These are phyloP conservation scores for Zopfia rhizophila DNA, from an alignment of 2,329 filamentous ascomycete genomes.

Conservation along the genomic window DNA sequence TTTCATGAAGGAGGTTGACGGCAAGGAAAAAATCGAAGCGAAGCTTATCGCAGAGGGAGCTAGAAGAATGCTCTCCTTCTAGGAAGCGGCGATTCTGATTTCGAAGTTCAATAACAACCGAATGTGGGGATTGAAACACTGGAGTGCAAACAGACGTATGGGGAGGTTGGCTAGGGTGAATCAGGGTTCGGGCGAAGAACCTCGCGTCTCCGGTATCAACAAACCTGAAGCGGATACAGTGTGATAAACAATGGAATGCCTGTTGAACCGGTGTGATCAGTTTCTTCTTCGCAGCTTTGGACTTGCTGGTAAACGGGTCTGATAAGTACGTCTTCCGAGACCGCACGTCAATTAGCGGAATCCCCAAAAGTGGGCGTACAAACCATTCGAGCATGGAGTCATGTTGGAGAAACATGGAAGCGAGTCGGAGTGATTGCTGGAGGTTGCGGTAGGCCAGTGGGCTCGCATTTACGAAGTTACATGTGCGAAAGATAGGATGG, in stretches of 20 bases:
- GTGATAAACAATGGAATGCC: constrained; percentile 39
- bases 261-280: constrained; percentile 31
- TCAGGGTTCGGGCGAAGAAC: constrained; percentile 36
- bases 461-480: constrained; percentile 22
- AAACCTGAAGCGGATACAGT: constrained; percentile 35
- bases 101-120: constrained; percentile 36
- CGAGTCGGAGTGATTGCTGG: constrained; percentile 39
- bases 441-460: constrained; percentile 18
- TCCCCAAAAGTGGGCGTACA: constrained; percentile 39
- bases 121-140: constrained; percentile 24
- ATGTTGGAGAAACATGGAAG: constrained; percentile 44
- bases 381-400: constrained; percentile 44
- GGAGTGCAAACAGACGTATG: constrained; percentile 17
- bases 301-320: constrained; percentile 27
- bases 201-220: constrained; percentile 15
- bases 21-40: constrained; percentile 49
- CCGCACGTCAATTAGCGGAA: constrained; percentile 17
- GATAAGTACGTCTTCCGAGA: constrained; percentile 31
- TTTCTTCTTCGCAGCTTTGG: constrained; percentile 17
- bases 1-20: constrained; percentile 43
- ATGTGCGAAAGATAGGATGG: constrained; percentile 39
- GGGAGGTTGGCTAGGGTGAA: constrained; percentile 8
- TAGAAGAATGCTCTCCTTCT: constrained; percentile 29
- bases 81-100: constrained; percentile 33
- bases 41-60: constrained; percentile 39